Evolutionary conservation across 176 grass and related monocot species (phyloP).

Genomic region (Oryza meridionalis): DNA sequence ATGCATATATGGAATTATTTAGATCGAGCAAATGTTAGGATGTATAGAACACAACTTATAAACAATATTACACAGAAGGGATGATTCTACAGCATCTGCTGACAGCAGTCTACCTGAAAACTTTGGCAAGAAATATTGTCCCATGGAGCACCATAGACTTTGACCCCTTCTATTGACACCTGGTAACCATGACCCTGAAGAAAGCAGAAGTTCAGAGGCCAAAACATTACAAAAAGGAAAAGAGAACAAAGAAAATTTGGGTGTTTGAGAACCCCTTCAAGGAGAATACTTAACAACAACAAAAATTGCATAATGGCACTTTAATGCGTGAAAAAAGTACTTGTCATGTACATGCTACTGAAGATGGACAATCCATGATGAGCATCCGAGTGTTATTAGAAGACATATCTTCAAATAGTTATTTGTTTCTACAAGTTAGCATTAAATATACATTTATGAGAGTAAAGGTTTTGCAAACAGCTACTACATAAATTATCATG

Average conservation of each 20-base stretch:
- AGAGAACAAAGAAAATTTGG: neutral
- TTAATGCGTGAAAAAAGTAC: neutral
- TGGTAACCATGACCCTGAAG: constrained; percentile 82
- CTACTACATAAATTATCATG: neutral
- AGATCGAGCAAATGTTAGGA: neutral
- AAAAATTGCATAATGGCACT: neutral
- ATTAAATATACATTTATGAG: constrained; percentile 13
- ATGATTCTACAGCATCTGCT: constrained; percentile 5
- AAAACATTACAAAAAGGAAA: constrained; percentile 32
- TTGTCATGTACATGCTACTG: constrained; percentile 15
- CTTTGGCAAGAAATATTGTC: constrained; percentile 94
- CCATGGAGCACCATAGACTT: constrained; percentile 66
- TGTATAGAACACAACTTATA: neutral
- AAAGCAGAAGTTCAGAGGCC: constrained; percentile 27
- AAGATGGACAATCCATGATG: constrained; percentile 9
- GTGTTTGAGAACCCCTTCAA: neutral
- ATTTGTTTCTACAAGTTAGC: neutral
- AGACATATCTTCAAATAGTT: neutral
- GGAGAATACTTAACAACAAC: constrained; percentile 14
- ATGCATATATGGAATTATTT: neutral
- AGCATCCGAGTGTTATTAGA: neutral
- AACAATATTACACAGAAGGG: neutral
- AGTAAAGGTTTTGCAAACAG: neutral
- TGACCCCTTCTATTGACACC: constrained; percentile 56
- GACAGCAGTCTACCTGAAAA: constrained; percentile 68